Base-by-base conservation (phyloP, 1,284 basidiomycete species). In the Austroboletus novae-zelandiae region DNA sequence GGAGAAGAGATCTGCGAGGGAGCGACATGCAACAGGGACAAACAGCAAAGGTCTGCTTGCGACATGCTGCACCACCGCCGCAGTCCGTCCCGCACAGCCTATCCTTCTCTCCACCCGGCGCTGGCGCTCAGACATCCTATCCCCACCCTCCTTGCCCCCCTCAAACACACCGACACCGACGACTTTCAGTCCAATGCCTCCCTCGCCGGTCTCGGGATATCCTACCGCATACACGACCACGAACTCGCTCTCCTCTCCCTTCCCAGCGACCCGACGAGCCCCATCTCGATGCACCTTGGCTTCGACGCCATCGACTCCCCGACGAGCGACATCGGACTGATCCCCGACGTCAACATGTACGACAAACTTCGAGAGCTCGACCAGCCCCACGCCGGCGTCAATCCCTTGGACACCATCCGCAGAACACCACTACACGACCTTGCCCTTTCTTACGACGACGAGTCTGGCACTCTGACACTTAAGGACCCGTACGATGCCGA, bases 341-440 rank as follows among this genome's bases (percentile, higher is more conserved):
- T 75, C n/a, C 69, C 67, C 23, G 78, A 79, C 54, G 64, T 75
- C 34, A 78, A 75, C 46, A 71, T 76, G 71, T 74, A 70, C 47
- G 61, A 68, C 20, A 48, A 54, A 4, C 59, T 66, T 40, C 50
- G 61, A 39, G 52, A 59, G 14, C 59, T 59, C 46, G 62, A 66
- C 30, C 49, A 48, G 37, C 62, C 60, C 11, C 53, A 53, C 45
- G 48, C 53, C 9, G 64, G 74, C 31, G 67, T 83, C 48, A 74
- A 81, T 56, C 80, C 80, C 32, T 64, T 73, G 31, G 75, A 79
- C 46, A 70, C 78, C 40, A 70, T 76, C 55, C 57, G 65, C 30
- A 41, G 9, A 37, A 48, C 51, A 6, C 34, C 60, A 9, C 31
- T 46, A 18, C 39, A 40, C 39, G 34, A 47, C 27, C 50, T 50